Base-by-base conservation (phyloP, 176 grass and related monocot species). In the Oryza meyeriana region DNA sequence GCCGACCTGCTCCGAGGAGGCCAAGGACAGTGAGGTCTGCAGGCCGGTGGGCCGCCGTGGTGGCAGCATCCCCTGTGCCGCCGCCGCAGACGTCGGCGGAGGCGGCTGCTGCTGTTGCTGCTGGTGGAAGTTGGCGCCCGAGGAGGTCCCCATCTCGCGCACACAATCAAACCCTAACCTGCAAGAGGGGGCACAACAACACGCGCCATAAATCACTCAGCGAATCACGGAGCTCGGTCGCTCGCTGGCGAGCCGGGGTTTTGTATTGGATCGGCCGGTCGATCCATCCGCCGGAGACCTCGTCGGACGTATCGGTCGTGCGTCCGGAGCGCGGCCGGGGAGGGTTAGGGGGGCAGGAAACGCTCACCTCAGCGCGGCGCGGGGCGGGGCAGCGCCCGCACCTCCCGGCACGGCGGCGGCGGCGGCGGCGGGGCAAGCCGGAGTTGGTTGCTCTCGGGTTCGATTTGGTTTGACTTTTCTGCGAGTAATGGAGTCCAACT, bases 1-100 rank as follows among this genome's bases (percentile, higher is more conserved):
- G 52, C 91, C 97, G 0, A 86, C 91, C 59, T 90, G 86, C 33
- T 99, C 93, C 0, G 93, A 92, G 1, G 97, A 99, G 33, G 93
- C 97, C 50, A 99, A 7, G 6, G 97, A 99, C 52, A 99, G 87
- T 2, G 91, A 96, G 11, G 93, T 96, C 70, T 95, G 97, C 14
- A 92, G 85, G 4, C 91, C 89, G 3, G 78, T 80, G n/a, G 87
- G 47, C 8, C 91, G 89, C 0, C 86, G 78, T 0, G 86, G 88
- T 0, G 88, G 79, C 74, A 83, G 75, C 88, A 90, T 90, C 74
- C 88, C 88, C 39, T 90, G 88, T 5, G 1, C 55, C 22, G 55
- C 8, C 20, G 52, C 52, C 2, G 52, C 22, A 9, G 55, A 24
- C 55, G 55, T 2, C 55, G 55, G 20, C 2, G 55, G 55, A 3